Conservation (phyloP, 2,329 filamentous ascomycete genomes). For the Alternaria metachromatica region DNA sequence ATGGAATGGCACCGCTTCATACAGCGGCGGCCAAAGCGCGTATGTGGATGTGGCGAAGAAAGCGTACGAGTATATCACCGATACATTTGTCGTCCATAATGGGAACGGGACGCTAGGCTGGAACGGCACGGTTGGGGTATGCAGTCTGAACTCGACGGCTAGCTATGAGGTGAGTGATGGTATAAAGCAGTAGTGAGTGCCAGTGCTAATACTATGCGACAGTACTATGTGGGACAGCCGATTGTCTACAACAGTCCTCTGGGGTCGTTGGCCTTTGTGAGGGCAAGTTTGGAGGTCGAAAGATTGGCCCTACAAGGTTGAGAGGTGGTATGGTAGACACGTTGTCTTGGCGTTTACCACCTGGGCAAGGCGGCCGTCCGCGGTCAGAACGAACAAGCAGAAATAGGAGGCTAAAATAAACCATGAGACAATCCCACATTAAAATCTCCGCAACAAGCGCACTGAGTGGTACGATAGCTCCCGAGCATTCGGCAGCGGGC, state of each 20-base stretch:
- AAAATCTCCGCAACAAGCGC: neutral
- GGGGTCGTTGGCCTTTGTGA: conserved; percentile 32
- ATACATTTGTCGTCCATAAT: conserved; percentile 27
- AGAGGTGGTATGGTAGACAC: neutral
- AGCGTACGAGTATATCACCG: conserved; percentile 44
- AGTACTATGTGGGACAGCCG: conserved; percentile 54
- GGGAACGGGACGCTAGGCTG: conserved; percentile 36
- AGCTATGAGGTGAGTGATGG: conserved; percentile 30
- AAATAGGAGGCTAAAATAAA: neutral
- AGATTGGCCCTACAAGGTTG: neutral
- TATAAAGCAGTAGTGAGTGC: no score
- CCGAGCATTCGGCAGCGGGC: neutral
- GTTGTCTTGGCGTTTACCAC: neutral
- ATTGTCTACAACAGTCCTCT: conserved; percentile 31
- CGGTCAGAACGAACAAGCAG: neutral
- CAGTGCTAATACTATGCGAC: neutral
- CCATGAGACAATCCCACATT: neutral
- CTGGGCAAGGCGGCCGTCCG: neutral
- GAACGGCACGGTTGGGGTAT: conserved; percentile 40
- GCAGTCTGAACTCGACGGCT: conserved; percentile 31
- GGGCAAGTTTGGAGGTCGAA: conserved; percentile 33
- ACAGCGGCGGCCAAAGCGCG: neutral
- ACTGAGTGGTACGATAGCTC: neutral
- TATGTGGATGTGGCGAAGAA: neutral
- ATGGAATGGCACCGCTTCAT: neutral